Evolutionary conservation across 225 moss, liverwort and hornwort species (phyloP).

Genomic region (Pseudisothecium myosuroides): DNA sequence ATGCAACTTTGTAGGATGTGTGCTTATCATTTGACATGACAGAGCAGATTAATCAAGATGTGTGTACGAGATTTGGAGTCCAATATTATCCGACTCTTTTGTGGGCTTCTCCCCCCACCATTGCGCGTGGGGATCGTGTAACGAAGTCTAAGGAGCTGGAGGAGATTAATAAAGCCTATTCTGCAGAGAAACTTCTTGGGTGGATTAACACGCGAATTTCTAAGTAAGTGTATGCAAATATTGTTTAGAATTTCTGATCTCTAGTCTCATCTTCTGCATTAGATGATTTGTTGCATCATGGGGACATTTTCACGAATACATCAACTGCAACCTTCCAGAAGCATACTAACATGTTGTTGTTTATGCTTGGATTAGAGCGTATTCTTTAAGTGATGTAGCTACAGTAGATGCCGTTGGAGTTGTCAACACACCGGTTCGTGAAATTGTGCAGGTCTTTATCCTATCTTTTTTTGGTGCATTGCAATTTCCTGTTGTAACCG

Average conservation of each 20-base stretch:
- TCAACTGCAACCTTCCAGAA: neutral
- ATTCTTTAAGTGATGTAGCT: constrained; percentile 22
- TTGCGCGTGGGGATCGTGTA: constrained; percentile 53
- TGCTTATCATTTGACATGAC: constrained; percentile 25
- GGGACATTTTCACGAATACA: neutral
- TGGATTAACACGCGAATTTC: constrained; percentile 70
- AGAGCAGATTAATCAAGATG: constrained; percentile 61
- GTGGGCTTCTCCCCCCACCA: constrained; percentile 59
- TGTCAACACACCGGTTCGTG: constrained; percentile 11
- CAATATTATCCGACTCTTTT: constrained; percentile 64
- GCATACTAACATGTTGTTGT: neutral
- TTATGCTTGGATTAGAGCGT: constrained; percentile 2
- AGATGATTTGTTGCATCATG: neutral
- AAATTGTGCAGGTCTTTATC: constrained; percentile 24
- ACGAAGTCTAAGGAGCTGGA: constrained; percentile 35
- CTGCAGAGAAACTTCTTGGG: constrained; percentile 55
- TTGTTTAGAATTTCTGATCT: neutral
- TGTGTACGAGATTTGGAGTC: constrained; percentile 63
- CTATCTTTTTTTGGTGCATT: neutral
- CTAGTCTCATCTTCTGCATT: neutral
- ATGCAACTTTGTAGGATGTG: neutral
- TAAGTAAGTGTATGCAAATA: constrained; percentile 29
- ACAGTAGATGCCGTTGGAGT: neutral
- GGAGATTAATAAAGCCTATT: constrained; percentile 21
- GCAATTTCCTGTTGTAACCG: neutral